These are phyloP conservation scores for Cercospora citrullina DNA, from an alignment of 2,329 filamentous ascomycete genomes.

Conservation along the genomic window DNA sequence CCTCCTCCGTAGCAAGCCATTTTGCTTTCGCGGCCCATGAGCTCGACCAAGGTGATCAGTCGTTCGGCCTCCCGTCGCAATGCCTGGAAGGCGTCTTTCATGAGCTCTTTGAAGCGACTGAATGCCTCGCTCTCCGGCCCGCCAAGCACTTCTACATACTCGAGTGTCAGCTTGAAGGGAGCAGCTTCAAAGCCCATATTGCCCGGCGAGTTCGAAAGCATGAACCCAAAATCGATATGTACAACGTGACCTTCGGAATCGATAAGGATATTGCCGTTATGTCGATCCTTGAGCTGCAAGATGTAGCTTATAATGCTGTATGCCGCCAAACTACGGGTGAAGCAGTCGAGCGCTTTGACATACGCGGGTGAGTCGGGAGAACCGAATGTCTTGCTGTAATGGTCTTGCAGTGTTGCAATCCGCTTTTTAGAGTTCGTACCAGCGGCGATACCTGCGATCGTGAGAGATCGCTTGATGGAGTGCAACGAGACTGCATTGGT, in stretches of 20 bases:
- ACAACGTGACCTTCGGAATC: slow-evolving; percentile 84
- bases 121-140: slow-evolving; percentile 69
- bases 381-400: slow-evolving; percentile 78
- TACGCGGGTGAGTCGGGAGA: slow-evolving; percentile 68
- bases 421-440: slow-evolving; percentile 73
- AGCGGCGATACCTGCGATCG: slow-evolving; percentile 70
- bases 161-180: slow-evolving; percentile 81
- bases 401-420: slow-evolving; percentile 77
- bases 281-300: slow-evolving; percentile 79
- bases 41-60: slow-evolving; percentile 76
- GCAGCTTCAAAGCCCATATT: slow-evolving; percentile 84
- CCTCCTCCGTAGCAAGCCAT: slow-evolving; percentile 83
- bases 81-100: slow-evolving; percentile 83
- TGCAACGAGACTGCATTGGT: slow-evolving; percentile 86
- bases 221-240: slow-evolving; percentile 88
- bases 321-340: slow-evolving; percentile 77
- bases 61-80: slow-evolving; percentile 76
- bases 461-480: slow-evolving; percentile 78
- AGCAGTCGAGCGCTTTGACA: slow-evolving; percentile 71
- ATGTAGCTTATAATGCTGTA: slow-evolving; percentile 85
- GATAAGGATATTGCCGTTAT: slow-evolving; percentile 84
- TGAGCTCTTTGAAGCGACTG: slow-evolving; percentile 73
- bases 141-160: slow-evolving; percentile 81
- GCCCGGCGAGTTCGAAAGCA: slow-evolving; percentile 83
- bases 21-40: slow-evolving; percentile 80